Percentiles rank a stretch among this genome's conserved stretches.
These are phyloP conservation scores for Pseudogymnoascus sp. DNA, from an alignment of 2,329 filamentous ascomycete genomes.

Conservation along the genomic window DNA sequence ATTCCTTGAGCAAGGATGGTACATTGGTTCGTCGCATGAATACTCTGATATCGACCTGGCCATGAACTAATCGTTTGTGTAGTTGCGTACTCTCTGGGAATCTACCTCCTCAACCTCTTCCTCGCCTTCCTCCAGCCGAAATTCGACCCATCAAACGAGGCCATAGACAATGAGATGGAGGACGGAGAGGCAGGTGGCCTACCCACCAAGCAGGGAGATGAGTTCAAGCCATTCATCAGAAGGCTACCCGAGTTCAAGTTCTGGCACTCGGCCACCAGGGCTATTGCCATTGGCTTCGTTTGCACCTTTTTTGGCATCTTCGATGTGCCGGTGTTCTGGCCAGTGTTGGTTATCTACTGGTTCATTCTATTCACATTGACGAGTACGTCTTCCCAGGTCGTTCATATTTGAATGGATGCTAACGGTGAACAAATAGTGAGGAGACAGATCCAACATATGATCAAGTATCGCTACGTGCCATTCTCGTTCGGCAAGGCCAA, in stretches of 20 bases:
- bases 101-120: conserved; percentile 98
- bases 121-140: conserved; percentile 97
- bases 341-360: conserved; percentile 97
- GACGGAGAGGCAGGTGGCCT: conserved; percentile 76
- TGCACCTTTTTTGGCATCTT: conserved; percentile 87
- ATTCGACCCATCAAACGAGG: conserved; percentile 93
- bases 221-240: conserved; percentile 95
- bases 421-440: conserved; percentile 56
- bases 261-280: conserved; percentile 92
- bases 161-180: conserved; percentile 89
- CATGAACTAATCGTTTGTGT: conserved; percentile 4
- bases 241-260: conserved; percentile 99
- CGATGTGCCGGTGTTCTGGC: conserved; percentile 98
- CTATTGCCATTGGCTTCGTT: conserved; percentile 70
- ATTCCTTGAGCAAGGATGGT: conserved; percentile 92
- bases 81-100: conserved; percentile 97
- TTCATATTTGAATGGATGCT: background rate
- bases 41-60: conserved; percentile 10
- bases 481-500: conserved; percentile 86
- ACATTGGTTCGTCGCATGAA: conserved; percentile 63
- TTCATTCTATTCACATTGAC: conserved; percentile 92
- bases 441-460: conserved; percentile 99
- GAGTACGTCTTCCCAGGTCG: conserved; percentile 52
- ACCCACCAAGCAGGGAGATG: conserved; percentile 91
- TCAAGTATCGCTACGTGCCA: conserved; percentile 98